Base-by-base conservation (phyloP, 768 basidiomycete species). In the Amanita brunnescens region DNA sequence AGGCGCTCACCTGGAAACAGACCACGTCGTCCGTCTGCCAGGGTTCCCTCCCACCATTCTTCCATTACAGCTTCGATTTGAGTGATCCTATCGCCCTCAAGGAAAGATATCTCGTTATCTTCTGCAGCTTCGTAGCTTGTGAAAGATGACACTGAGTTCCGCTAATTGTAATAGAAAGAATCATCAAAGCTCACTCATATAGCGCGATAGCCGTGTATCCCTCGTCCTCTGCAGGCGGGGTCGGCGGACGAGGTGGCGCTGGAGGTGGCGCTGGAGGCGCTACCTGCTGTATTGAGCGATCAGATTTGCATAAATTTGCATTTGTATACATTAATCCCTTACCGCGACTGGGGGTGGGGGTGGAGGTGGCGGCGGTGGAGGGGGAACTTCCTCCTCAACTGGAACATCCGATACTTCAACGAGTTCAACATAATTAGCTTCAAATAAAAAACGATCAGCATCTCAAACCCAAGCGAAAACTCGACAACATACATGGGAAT, bases 61-160 rank as follows among this genome's bases (percentile, higher is more conserved):
- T 91, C 89, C 7, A 80, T 83, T 5, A 80, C 81, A 48, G 84
- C 81, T 60, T 91, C 87, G 48, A 96, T 87, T 50, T 85, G 74
- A 14, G 71, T 74, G 61, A 96, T 88, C 51, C 72, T 68, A 32
- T 93, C 92, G 23, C 89, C 90, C 64, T 91, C 92, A 26, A 64
- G 70, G 77, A 97, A 91, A 2, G 83, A 76, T 24, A 96, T 68
- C 61, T 96, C 93, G 61, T 97, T 96, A 57, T 92, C 91, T 62
- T 96, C 93, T 0, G 80, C 80, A 0, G 93, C 90, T 8, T 91
- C 89, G 60, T 94, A 95, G 56, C 89, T 93, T 16, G 10, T 3
- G 18, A 13, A 18, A 40, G 6, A 13, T 7, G n/a, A 18, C 44
- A 6, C 49, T 20, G 24, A 40, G 30, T 23, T n/a, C 35, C 10